Base-by-base conservation (phyloP, 1,284 basidiomycete genomes). In the Leccinum subrobustum region DNA sequence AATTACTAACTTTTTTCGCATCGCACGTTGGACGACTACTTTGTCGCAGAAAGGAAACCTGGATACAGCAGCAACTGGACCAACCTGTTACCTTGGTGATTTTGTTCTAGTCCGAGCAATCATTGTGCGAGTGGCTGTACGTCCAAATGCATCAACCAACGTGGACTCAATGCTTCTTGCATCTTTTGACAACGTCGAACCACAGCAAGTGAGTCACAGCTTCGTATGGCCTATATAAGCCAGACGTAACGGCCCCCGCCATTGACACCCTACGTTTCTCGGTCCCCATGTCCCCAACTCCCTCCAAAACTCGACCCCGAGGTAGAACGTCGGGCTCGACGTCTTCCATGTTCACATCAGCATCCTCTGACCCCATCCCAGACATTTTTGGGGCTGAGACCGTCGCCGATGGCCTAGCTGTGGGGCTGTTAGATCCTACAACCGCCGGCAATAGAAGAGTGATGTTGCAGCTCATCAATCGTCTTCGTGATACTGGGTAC, bases 401-500 rank as follows among this genome's bases (percentile, higher is more conserved):
- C 23, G 14, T 48, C 4, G 7, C 23, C 12, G 4, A 25, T 25
- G 23, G 14, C 23, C 6, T 8, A 18, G 66, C 56, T 6, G 75
- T 84, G 4, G 84, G 84, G 1, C 77, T 86, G 0, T 79, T 83
- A 0, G 76, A 52, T 29, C 27, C 50, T 52, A 7, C 16, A 18
- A 29, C 16, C 9, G 2, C n/a, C 16, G 50, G 50, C 12, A 18
- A 27, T n/a, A 29, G 50, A 29, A 52, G 27, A 12, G 50, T 6
- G 11, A 29, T 52, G 27, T 29, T 52, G 3, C 50, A 52, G 50
- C n/a, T 52, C 2, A 52, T 52, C n/a, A 52, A 52, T 52, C 50
- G 27, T n/a, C 50, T 52, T n/a, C 50, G 27, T 6, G 50, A 80
- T 59, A 86, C 84, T 1, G 86, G 86, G 86, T 85, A 59, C 4